Conservation (phyloP, 2,329 filamentous ascomycete genomes). For the Pseudogymnoascus pannorum region DNA sequence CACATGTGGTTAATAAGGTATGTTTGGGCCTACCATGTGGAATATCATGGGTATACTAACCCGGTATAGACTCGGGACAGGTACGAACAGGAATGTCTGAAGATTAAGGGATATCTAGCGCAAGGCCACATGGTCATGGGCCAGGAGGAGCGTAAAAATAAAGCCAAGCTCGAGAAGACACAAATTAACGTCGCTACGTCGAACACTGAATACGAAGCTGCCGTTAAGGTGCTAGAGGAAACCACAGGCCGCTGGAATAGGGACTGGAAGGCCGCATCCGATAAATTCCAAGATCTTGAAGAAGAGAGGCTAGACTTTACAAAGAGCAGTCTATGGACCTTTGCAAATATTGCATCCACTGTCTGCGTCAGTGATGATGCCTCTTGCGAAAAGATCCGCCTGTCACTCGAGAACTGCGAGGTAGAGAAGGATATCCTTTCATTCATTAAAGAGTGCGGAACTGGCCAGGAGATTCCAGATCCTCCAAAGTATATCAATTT, state of each 20-base stretch:
- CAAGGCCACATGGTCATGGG: conserved; percentile 99
- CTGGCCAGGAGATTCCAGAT: conserved; percentile 95
- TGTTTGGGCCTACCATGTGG: conserved; percentile 21
- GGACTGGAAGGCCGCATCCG: conserved; percentile 96
- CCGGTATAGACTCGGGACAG: conserved; percentile 67
- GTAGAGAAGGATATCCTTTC: conserved; percentile 87
- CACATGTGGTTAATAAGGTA: conserved; percentile 83
- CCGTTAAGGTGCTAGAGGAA: conserved; percentile 88
- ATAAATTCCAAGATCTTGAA: conserved; percentile 98
- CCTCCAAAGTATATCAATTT: conserved; percentile 99
- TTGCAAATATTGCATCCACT: conserved; percentile 93
- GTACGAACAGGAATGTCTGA: conserved; percentile 95
- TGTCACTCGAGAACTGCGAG: conserved; percentile 90
- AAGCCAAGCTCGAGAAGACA: conserved; percentile 96
- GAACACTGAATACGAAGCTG: conserved; percentile 87
- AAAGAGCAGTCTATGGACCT: conserved; percentile 96
- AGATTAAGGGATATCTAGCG: conserved; percentile 96
- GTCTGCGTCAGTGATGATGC: conserved; percentile 97
- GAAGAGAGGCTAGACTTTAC: conserved; percentile 95
- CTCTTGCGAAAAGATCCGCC: conserved; percentile 90
- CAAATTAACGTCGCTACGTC: conserved; percentile 89
- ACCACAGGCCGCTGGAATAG: conserved; percentile 94
- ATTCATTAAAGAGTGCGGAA: conserved; percentile 86
- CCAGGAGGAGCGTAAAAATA: conserved; percentile 97
- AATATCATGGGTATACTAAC: conserved; percentile 14